Evolutionary conservation across 2,329 filamentous ascomycete genomes (phyloP).

Genomic region (Lasiodiplodia theobromae): DNA sequence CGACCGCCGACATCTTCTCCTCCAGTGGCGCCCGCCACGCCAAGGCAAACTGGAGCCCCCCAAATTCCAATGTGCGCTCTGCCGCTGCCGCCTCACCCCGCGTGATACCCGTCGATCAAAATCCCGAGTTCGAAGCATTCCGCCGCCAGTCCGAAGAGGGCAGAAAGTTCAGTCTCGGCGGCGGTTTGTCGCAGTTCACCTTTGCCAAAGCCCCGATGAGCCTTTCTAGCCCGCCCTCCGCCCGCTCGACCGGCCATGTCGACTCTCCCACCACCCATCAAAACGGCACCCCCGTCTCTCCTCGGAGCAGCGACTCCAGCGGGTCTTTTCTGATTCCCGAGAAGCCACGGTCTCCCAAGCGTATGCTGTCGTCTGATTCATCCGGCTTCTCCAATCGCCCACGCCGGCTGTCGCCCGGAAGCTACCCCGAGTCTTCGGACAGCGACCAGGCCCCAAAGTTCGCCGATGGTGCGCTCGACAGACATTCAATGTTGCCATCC

Average conservation of each 20-base stretch:
- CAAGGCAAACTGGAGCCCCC: conserved; percentile 77
- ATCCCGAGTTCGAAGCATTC: conserved; percentile 84
- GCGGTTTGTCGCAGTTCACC: conserved; percentile 50
- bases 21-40: conserved; percentile 66
- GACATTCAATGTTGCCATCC: conserved; percentile 40
- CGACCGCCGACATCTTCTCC: conserved; percentile 66
- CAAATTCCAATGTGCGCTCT: conserved; percentile 73
- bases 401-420: conserved; percentile 57
- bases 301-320: conserved; percentile 20
- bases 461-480: conserved; percentile 37
- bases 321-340: conserved; percentile 18
- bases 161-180: conserved; percentile 56
- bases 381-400: conserved; percentile 50
- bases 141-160: conserved; percentile 71
- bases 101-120: conserved; percentile 74
- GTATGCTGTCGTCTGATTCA: conserved; percentile 55
- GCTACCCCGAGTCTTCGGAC: conserved; percentile 41
- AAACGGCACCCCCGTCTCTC: conserved; percentile 19
- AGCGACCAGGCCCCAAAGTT: conserved; percentile 45
- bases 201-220: conserved; percentile 32
- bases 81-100: conserved; percentile 73
- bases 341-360: conserved; percentile 55
- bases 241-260: conserved; percentile 9
- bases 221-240: conserved; percentile 13
- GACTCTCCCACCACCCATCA: conserved; percentile 5